phyloP scores from a whole-genome alignment of 2,329 filamentous ascomycete genomes.

The Pestalotiopsis fici region DNA sequence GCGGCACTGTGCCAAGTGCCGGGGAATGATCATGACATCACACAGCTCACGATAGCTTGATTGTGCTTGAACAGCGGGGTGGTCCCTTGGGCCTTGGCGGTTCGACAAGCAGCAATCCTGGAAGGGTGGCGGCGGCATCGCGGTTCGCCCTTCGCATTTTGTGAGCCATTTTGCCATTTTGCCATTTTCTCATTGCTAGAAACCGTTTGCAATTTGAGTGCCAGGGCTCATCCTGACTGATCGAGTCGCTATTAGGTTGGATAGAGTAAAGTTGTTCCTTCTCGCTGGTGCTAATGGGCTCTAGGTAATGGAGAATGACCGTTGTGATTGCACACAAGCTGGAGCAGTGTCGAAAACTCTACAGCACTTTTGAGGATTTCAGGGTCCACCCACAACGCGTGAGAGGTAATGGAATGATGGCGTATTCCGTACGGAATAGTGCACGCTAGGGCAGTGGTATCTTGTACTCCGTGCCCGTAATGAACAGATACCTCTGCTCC shows the following conservation, averaged over 20 bases:
- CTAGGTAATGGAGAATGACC: neutral
- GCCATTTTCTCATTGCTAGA: neutral
- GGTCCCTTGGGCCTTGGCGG: neutral
- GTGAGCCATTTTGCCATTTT: neutral
- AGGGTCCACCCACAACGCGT: neutral
- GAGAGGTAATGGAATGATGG: neutral
- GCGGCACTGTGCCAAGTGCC: conserved; percentile 1
- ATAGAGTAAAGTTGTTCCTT: neutral
- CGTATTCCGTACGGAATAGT: neutral
- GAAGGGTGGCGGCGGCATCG: neutral
- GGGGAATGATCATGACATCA: conserved; percentile 5
- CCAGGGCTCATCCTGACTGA: neutral
- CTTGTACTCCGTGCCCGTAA: neutral
- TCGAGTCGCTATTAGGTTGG: neutral
- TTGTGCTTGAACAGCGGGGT: neutral
- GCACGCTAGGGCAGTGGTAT: neutral
- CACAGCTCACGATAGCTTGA: neutral
- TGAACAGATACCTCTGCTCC: neutral
- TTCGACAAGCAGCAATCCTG: neutral
- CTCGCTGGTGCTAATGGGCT: neutral
- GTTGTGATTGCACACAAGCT: neutral
- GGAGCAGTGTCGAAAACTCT: neutral
- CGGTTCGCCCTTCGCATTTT: neutral
- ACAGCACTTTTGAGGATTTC: neutral
- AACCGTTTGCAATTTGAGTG: neutral